Evolutionary conservation across 164 flowering plant genomes (phyloP), one percentile per base, ranked within the genome.

Genomic region (Annona cherimola): DNA sequence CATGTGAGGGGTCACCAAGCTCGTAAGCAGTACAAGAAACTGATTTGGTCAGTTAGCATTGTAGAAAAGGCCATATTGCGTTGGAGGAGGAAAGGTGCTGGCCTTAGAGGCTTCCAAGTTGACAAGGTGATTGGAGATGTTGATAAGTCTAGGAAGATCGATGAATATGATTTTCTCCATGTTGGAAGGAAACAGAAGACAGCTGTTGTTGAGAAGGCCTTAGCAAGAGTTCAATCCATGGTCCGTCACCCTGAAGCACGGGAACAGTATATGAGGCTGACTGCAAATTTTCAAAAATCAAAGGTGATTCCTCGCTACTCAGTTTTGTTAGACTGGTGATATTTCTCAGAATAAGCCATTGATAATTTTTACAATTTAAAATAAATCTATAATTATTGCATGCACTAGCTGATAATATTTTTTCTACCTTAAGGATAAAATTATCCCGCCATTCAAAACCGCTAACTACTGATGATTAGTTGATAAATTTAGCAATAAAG

Each of bases 11-110:
- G 94, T 59, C 90, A 90, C 76, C 94, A 90, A 78, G 93, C 85
- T 67, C 90, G 94, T 43, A 89, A 86, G 81, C 83, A 88, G 61
- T 89, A 91, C 63, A 86, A 84, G 73, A 84, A 78, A 75, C 82
- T 88, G 40, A 71, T 89, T 61, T 86, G 94, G 91, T 92, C 96
- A 26, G 95, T 94, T 66, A 75, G 98, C 68, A 89, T 94, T 76
- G 84, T 90, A 68, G 98, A 94, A 73, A 94, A 94, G 79, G 91
- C 84, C 61, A 88, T 94, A 71, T 76, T 94, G 81, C 91, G 98
- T 19, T 94, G 98, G 98, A 87, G 95, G 73, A 82, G 97, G 41
- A 88, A 85, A 81, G 79, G 96, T 26, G 57, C 82, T 76, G 97
- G 97, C 19, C 77, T 89, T 67, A 86, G 98, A 11, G 96, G 94